Base-by-base conservation (phyloP, 805 yeast genomes). In the Teunomyces kruisii region DNA sequence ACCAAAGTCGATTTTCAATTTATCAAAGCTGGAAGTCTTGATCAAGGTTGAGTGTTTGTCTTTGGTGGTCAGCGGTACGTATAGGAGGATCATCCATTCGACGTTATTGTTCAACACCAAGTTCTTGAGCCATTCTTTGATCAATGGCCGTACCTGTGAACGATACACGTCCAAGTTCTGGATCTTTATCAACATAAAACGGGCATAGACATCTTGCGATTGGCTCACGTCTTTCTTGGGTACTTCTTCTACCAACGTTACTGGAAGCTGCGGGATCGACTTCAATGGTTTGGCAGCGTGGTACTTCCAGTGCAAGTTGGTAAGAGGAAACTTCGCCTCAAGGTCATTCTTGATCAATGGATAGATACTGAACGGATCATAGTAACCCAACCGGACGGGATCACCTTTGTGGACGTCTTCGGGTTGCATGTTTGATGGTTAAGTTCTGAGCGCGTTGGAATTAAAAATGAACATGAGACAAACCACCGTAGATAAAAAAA, bases 141-240 rank as follows among this genome's bases (percentile, higher is more conserved):
- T 80, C 52, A 89, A 68, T 1, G 96, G 96, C 32, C 99, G 76
- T 0, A 86, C 89, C 55, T 84, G 87, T 0, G 85, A 63, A 48
- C 95, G 72, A 62, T 92, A 92, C 1, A 79, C 79, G 12, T 92
- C 98, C 14, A 85, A 61, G 36, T 78, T 79, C 4, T 79, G 81
- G 48, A 84, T 79, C 44, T 76, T 76, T 6, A 92, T 74, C 45
- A 91, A 78, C 70, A 92, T 82, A 15, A 90, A 57, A 51, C 84
- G 76, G 38, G 87, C 68, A 52, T 84, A 81, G 1, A 86, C 40
- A 6, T 27, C 42, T 9, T 30, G 26, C 67, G 49, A 27, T 9
- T 19, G 41, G 14, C 56, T 43, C 16, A 31, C 44, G 32, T 44
- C 38, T 29, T 47, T 44, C 38, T 55, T 66, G 8, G 85, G 83